These are phyloP conservation scores for Elsinoe ampelina DNA, from an alignment of 2,329 filamentous ascomycete species.

Conservation along the genomic window DNA sequence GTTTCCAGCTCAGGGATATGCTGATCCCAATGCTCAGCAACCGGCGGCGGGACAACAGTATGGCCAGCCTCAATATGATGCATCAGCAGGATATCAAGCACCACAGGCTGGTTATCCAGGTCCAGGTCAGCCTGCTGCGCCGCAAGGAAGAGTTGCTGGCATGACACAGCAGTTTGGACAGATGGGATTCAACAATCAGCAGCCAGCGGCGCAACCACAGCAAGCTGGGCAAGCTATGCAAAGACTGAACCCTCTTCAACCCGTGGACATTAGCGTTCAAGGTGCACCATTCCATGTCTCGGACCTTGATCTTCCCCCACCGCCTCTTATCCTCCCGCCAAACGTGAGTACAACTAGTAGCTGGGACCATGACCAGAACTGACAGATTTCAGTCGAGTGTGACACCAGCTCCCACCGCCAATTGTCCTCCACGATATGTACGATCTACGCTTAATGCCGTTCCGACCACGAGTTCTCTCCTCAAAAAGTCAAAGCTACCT, in stretches of 20 bases:
- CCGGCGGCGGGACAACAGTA: constrained; percentile 22
- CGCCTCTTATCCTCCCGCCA: constrained; percentile 79
- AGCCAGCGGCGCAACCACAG: constrained; percentile 40
- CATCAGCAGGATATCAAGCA: constrained; percentile 56
- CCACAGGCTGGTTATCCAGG: constrained; percentile 58
- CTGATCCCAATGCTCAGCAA: constrained; percentile 19
- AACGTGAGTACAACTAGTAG: constrained; percentile 56
- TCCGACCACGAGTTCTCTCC: constrained; percentile 79
- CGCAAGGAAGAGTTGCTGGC: constrained; percentile 39
- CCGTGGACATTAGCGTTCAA: constrained; percentile 66
- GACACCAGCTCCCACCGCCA: constrained; percentile 81
- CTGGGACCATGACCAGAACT: constrained; percentile 30
- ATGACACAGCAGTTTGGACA: constrained; percentile 76
- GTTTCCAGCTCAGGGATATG: constrained; percentile 24
- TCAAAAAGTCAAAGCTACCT: constrained; percentile 94
- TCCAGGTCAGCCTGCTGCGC: constrained; percentile 33
- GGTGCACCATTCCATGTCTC: constrained; percentile 89
- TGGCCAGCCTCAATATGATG: constrained; percentile 36
- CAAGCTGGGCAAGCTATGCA: constrained; percentile 42
- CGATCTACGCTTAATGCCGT: constrained; percentile 92
- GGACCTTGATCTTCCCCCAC: constrained; percentile 84
- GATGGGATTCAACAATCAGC: constrained; percentile 53
- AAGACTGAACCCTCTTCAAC: constrained; percentile 77
- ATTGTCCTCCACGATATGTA: constrained; percentile 88
- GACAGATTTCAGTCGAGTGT: constrained; percentile 59